A percentile compares a stretch with the other conserved stretches of the same genome.
Evolutionary conservation across 176 grass and related monocot species (phyloP).

Genomic region (Triticum dicoccoides): DNA sequence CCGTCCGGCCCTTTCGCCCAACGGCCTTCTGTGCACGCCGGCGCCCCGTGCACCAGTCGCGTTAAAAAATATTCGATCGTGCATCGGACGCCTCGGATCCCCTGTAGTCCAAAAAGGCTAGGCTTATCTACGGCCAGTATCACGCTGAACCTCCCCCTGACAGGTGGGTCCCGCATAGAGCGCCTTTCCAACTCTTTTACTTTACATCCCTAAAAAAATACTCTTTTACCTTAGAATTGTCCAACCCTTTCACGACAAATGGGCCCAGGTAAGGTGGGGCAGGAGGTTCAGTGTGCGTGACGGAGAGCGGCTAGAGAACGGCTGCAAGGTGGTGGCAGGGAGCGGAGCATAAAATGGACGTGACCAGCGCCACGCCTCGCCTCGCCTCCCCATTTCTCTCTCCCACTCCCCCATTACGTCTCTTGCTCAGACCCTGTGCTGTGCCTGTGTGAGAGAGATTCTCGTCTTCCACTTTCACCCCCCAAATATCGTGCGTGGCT

Average conservation of each 20-base stretch:
- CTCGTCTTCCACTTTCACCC: background rate
- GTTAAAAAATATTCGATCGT: background rate
- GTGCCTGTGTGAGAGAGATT: background rate
- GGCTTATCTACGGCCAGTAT: background rate
- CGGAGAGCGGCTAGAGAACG: background rate
- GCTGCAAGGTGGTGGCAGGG: background rate
- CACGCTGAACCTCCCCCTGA: background rate
- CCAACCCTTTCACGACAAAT: background rate
- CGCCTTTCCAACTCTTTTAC: background rate
- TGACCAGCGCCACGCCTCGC: background rate
- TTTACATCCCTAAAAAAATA: background rate
- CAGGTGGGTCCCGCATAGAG: background rate
- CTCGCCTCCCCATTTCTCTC: background rate
- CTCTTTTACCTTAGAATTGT: background rate
- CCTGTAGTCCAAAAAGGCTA: background rate
- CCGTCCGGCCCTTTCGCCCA: background rate
- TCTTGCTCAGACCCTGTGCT: background rate
- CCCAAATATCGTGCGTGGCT: background rate
- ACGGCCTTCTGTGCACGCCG: background rate
- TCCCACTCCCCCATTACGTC: background rate
- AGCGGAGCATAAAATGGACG: constrained; percentile 6
- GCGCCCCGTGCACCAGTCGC: background rate
- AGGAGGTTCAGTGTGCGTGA: background rate
- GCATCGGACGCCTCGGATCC: background rate
- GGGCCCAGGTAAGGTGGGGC: background rate